Evolutionary conservation across 768 basidiomycete genomes (phyloP), one percentile per base, ranked within the genome.

Genomic region (Leccinum rimulosum): DNA sequence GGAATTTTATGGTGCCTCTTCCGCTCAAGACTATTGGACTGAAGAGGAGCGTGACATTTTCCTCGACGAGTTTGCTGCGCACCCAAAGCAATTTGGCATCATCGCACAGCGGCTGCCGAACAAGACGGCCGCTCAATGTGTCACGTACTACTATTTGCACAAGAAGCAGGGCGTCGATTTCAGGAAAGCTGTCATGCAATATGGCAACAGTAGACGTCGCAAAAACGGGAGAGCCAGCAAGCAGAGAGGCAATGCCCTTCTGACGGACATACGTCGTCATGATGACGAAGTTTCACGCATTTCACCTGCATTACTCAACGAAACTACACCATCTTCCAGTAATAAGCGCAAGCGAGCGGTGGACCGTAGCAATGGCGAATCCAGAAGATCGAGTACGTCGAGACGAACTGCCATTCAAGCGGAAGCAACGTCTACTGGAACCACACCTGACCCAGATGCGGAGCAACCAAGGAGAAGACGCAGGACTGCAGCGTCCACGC

Each of bases 81-180:
- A 86, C 68, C 95, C 95, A 6, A 98, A 98, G 70, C 95, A 98
- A 70, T 98, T 98, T 66, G 95, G 94, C n/a, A 80, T 88, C 68
- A 95, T 98, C 59, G 87, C 95, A 0, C 82, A 85, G 25, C 83
- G 78, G 63, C 75, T 98, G 12, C 84, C 89, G 5, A 81, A 92
- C 79, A 98, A 97, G 80, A 88, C 91, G 2, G 78, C 91, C 1
- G 79, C 87, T 0, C 91, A 97, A 80, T 97, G 95, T 69, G 91
- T 98, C 50, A 84, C 88, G 52, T 96, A 86, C 74, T 98, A 98
- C 74, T 98, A 98, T 73, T 78, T 96, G 53, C 91, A 95, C 76
- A 98, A 98, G 81, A 93, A 94, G 76, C 82, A 82, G 65, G 74
- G 82, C 38, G 91, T 95, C 68, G 89, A 95, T 74, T 95, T 94